These are phyloP conservation scores for Solanum pimpinellifolium DNA, from an alignment of 257 asterid genomes.

Conservation along the genomic window DNA sequence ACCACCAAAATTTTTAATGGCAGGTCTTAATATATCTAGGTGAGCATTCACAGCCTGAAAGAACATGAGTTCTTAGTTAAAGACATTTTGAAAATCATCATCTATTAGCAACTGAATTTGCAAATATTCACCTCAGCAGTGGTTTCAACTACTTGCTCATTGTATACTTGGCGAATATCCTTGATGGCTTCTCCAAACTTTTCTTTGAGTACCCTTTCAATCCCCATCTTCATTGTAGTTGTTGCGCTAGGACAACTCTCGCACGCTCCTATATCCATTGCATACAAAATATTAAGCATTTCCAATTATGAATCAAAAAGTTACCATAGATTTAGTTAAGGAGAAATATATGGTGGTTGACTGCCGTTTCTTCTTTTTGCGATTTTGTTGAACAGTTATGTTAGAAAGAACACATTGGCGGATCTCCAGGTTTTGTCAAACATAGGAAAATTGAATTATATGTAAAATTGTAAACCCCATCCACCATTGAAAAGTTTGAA, in stretches of 20 bases:
- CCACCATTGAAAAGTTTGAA: neutral
- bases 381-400: neutral
- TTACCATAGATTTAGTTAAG: neutral
- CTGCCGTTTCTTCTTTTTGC: neutral
- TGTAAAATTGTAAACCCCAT: neutral
- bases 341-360: neutral
- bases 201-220: slow-evolving; percentile 77
- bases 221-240: slow-evolving; percentile 90
- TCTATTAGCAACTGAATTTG: neutral
- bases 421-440: neutral
- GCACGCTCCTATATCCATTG: slow-evolving; percentile 50
- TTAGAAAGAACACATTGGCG: too few relatives aligned
- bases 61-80: neutral
- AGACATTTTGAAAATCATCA: neutral
- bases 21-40: slow-evolving; percentile 75
- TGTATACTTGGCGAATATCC: slow-evolving; percentile 71
- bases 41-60: slow-evolving; percentile 75
- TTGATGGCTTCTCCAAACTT: slow-evolving; percentile 75
- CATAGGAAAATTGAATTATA: neutral
- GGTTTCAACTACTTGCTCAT: slow-evolving; percentile 25
- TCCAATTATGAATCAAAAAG: neutral
- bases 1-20: slow-evolving; percentile 81
- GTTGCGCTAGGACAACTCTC: slow-evolving; percentile 90
- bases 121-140: slow-evolving; percentile 48
- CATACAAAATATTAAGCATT: neutral